Conservation (phyloP, 2,329 filamentous ascomycete genomes). For the Fusarium metavorans region DNA sequence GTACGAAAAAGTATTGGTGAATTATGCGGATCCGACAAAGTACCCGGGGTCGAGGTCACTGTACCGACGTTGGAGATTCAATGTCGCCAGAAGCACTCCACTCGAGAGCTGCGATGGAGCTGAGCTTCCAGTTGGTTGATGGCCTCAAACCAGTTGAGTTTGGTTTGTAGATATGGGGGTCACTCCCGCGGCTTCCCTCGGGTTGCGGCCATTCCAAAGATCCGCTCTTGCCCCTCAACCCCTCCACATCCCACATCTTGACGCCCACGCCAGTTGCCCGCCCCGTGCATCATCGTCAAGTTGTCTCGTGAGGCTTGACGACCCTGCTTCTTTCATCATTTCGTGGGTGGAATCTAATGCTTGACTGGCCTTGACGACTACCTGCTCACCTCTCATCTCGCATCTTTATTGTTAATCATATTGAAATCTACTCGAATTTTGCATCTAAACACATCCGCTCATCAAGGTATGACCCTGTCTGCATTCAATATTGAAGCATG, state of each 20-base stretch:
- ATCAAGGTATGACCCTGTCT: slow-evolving; percentile 30
- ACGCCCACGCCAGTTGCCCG: slow-evolving; percentile 3
- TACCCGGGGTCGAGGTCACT: slow-evolving; percentile 6
- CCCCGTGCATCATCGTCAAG: slow-evolving; percentile 8
- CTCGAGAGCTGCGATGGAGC: not conserved
- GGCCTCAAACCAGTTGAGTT: not conserved
- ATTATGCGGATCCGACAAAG: not conserved
- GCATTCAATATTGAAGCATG: slow-evolving; percentile 11
- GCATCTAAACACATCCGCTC: not conserved
- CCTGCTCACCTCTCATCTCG: not conserved
- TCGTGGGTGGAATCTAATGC: not conserved
- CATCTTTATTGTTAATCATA: not conserved
- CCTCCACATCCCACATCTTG: slow-evolving; percentile 4
- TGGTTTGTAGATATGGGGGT: not conserved
- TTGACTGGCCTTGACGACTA: not conserved
- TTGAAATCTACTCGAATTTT: not conserved
- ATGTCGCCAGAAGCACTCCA: not conserved
- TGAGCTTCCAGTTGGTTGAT: not conserved
- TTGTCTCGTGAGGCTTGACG: slow-evolving; percentile 29
- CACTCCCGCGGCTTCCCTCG: slow-evolving; percentile 28
- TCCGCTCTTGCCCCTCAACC: slow-evolving; percentile 34
- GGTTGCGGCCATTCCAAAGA: slow-evolving; percentile 44
- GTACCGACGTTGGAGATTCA: not conserved
- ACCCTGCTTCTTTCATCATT: slow-evolving; percentile 1
- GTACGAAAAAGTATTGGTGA: slow-evolving; percentile 14